These are phyloP conservation scores for Gossypium trilobum DNA, from an alignment of 441 rosid species.

Conservation along the genomic window DNA sequence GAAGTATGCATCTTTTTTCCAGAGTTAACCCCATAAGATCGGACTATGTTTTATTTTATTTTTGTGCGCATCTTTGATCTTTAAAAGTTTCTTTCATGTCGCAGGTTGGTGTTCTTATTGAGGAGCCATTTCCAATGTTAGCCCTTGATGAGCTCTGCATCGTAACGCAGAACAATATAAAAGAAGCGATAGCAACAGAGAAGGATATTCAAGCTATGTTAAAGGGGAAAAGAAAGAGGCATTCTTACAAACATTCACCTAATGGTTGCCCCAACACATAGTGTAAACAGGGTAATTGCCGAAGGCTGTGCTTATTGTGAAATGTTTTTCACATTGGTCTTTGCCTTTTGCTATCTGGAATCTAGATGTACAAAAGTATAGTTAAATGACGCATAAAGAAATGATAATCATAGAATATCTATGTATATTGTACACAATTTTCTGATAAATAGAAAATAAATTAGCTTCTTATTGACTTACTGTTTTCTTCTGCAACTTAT, in stretches of 20 bases:
- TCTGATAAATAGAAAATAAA: neutral
- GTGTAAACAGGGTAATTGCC: neutral
- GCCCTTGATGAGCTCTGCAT: conserved; percentile 76
- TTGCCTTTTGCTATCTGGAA: neutral
- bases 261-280: conserved; percentile 51
- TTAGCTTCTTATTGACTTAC: neutral
- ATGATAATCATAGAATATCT: neutral
- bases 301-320: neutral
- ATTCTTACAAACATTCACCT: conserved; percentile 36
- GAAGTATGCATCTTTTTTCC: conserved; percentile 38
- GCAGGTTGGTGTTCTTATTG: conserved; percentile 91
- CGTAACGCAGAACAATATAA: conserved; percentile 39
- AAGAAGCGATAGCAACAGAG: conserved; percentile 55
- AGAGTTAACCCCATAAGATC: neutral
- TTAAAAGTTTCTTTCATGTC: conserved; percentile 9
- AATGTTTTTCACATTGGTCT: neutral
- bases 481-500: neutral
- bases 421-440: neutral
- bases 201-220: conserved; percentile 45
- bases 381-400: neutral
- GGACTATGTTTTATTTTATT: neutral
- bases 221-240: conserved; percentile 35
- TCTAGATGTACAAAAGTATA: neutral
- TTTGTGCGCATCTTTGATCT: neutral
- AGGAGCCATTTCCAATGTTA: conserved; percentile 87